Percentiles rank a stretch among this genome's conserved stretches.
Conservation (phyloP, 805 yeast species). For the Candida coquimbonensis region DNA sequence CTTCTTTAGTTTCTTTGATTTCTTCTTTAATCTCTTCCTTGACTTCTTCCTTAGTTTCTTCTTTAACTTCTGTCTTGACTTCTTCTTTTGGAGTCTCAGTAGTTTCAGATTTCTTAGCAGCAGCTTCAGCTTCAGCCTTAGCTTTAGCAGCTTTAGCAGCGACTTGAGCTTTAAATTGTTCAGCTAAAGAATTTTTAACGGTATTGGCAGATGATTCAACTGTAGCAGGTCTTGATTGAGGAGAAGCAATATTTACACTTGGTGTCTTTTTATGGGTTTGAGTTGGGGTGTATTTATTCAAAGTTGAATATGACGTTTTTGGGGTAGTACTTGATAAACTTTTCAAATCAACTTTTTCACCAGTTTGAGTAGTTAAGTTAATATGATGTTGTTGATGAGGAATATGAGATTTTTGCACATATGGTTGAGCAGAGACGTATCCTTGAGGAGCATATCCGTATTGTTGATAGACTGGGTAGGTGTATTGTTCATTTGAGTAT, state of each 20-base stretch:
- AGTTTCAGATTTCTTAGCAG: constrained; percentile 1
- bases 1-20: constrained; percentile 16
- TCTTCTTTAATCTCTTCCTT: constrained; percentile 16
- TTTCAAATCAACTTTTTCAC: constrained; percentile 22
- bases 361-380: constrained; percentile 19
- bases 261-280: constrained; percentile 13
- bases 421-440: constrained; percentile 2
- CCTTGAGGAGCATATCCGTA: constrained; percentile 7
- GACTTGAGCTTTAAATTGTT: constrained; percentile 12
- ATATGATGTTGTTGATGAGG: constrained; percentile 9
- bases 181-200: constrained; percentile 1
- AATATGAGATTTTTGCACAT: constrained; percentile 3
- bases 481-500: constrained; percentile 2
- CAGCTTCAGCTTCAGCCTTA: constrained; percentile 16
- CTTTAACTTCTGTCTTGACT: constrained; percentile 15
- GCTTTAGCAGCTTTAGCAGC: constrained; percentile 18
- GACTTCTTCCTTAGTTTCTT: background rate
- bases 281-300: constrained; percentile 12
- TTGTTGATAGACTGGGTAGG: constrained; percentile 4
- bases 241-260: constrained; percentile 7
- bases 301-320: constrained; percentile 12
- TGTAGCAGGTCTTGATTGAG: constrained; percentile 11
- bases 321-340: constrained; percentile 14
- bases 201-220: background rate
- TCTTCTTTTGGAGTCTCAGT: constrained; percentile 11